Conservation (phyloP, 257 asterid species). For the Catharanthus roseus region DNA sequence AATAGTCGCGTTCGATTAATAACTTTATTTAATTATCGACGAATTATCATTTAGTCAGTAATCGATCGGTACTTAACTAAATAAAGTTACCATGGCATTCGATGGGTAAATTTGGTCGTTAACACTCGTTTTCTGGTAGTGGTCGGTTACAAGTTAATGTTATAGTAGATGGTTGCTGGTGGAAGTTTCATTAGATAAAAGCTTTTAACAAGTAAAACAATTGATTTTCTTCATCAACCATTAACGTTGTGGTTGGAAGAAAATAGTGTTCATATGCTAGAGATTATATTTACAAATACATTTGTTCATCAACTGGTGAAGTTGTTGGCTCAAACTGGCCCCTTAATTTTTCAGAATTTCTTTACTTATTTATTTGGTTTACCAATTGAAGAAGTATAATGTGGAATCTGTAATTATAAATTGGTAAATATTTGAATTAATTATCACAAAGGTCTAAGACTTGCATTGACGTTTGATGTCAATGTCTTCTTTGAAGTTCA, state of each 20-base stretch:
- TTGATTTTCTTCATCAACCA: background rate
- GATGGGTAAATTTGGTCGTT: no score
- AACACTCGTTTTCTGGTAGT: no score
- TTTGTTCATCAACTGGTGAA: background rate
- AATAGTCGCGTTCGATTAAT: no score
- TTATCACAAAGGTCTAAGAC: slow-evolving; percentile 4
- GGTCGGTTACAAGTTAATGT: no score
- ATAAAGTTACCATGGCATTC: no score
- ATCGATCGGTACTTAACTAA: no score
- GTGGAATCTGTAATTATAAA: slow-evolving; percentile 1
- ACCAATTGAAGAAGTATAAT: background rate
- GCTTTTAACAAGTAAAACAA: background rate
- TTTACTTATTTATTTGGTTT: background rate
- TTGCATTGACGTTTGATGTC: background rate
- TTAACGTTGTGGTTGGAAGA: background rate
- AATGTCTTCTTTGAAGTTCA: no score
- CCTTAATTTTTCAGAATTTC: background rate
- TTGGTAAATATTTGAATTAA: background rate
- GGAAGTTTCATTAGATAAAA: background rate
- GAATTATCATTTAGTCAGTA: no score
- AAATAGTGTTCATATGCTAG: background rate
- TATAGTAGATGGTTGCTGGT: no score
- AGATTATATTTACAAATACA: background rate
- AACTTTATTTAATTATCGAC: no score
- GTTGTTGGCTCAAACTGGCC: no score